phyloP scores from a whole-genome alignment of 495 filamentous ascomycete genomes.

The Cercophora sp. region DNA sequence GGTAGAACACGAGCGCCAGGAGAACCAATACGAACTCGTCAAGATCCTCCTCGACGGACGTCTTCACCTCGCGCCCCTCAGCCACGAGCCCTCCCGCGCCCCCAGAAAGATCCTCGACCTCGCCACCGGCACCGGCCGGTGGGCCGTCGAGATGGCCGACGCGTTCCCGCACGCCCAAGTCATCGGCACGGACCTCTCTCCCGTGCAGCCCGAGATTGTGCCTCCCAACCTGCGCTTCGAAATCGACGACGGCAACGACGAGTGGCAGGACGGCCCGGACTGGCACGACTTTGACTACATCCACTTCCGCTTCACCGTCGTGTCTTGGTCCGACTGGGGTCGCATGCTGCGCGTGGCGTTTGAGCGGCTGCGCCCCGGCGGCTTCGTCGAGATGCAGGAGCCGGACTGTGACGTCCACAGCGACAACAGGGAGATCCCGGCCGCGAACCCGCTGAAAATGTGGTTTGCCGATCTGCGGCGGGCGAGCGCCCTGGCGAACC shows the following conservation, averaged over 20 bases:
- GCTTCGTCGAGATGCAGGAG: constrained; percentile 9
- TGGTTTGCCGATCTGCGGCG: not conserved
- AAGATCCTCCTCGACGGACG: constrained; percentile 13
- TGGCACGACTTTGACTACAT: constrained; percentile 11
- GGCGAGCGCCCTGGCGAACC: not conserved
- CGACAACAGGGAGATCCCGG: not conserved
- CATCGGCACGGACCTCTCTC: constrained; percentile 39
- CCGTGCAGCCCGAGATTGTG: constrained; percentile 36
- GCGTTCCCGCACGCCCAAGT: constrained; percentile 22
- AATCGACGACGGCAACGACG: constrained; percentile 33
- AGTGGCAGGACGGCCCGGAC: constrained; percentile 1
- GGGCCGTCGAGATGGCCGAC: constrained; percentile 24
- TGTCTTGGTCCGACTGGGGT: constrained; percentile 5
- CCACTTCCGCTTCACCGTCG: constrained; percentile 3
- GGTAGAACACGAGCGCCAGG: constrained; percentile 15
- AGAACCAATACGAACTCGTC: constrained; percentile 3
- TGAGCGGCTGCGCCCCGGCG: not conserved
- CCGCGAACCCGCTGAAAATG: not conserved
- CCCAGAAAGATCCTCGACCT: constrained; percentile 20
- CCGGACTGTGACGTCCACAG: constrained; percentile 1
- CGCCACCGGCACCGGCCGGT: constrained; percentile 25
- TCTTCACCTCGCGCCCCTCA: constrained; percentile 12
- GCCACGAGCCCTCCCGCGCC: not conserved
- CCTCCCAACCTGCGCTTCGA: constrained; percentile 35
- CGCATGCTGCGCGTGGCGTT: not conserved